phyloP scores from a whole-genome alignment of 805 yeast species.

The Saccharomycopsis olivae region DNA sequence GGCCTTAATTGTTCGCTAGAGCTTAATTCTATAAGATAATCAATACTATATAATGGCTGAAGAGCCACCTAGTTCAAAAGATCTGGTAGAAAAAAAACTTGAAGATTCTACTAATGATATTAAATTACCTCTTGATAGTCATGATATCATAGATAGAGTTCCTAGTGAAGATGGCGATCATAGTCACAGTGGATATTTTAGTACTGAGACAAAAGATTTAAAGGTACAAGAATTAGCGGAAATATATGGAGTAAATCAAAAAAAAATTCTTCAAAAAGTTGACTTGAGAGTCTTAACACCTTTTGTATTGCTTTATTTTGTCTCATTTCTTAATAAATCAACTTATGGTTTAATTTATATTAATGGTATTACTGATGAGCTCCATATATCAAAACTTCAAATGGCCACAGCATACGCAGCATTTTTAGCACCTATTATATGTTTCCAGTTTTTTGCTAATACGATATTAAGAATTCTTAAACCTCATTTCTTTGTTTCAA shows the following conservation, averaged over 20 bases:
- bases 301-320: constrained; percentile 53
- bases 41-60: too few species aligned
- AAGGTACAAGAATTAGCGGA: constrained; percentile 22
- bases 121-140: too few species aligned
- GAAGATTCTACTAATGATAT: too few species aligned
- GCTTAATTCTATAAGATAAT: too few species aligned
- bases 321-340: constrained; percentile 67
- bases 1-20: too few species aligned
- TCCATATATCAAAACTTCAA: constrained; percentile 43
- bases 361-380: constrained; percentile 45
- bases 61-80: too few species aligned
- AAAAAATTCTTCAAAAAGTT: constrained; percentile 45
- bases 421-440: constrained; percentile 59
- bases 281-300: constrained; percentile 61
- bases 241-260: constrained; percentile 38
- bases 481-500: constrained; percentile 55
- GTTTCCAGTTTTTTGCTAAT: constrained; percentile 49
- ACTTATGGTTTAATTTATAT: constrained; percentile 48
- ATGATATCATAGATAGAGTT: too few species aligned
- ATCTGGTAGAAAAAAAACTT: too few species aligned
- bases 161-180: too few species aligned
- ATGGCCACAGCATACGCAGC: constrained; percentile 55
- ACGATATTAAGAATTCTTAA: constrained; percentile 42
- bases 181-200: too few species aligned
- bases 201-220: constrained; percentile 4